phyloP scores from a whole-genome alignment of 225 moss, liverwort and hornwort genomes.

The Pseudisothecium myosuroides region DNA sequence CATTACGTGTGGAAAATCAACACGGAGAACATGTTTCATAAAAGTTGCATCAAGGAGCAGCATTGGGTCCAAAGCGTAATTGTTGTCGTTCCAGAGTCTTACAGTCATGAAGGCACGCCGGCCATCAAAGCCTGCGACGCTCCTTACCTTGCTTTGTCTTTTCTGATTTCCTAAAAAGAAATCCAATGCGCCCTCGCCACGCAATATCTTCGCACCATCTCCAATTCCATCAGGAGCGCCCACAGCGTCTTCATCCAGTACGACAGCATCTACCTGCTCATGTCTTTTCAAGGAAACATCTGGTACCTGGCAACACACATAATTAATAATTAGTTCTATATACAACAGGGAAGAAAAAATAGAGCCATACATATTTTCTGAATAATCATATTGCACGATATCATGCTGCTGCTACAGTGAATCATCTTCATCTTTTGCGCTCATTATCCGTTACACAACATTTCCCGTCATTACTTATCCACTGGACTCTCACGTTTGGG shows the following conservation, averaged over 20 bases:
- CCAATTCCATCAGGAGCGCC: slow-evolving; percentile 50
- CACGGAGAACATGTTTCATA: background rate
- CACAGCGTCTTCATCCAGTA: slow-evolving; percentile 81
- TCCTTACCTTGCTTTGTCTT: slow-evolving; percentile 71
- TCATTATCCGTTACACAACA: background rate
- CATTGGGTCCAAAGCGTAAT: background rate
- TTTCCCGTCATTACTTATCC: background rate
- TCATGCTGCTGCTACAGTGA: background rate
- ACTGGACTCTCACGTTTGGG: background rate
- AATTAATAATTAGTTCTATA: background rate
- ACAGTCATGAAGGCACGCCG: slow-evolving; percentile 26
- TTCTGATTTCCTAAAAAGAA: slow-evolving; percentile 35
- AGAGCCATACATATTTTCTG: background rate
- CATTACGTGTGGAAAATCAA: background rate
- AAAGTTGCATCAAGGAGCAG: background rate
- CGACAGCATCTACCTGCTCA: slow-evolving; percentile 84
- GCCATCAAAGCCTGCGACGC: slow-evolving; percentile 19
- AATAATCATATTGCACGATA: background rate
- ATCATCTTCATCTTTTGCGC: background rate
- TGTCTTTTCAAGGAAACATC: slow-evolving; percentile 25
- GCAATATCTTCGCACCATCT: slow-evolving; percentile 74
- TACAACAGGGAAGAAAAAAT: background rate
- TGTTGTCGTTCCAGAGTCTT: slow-evolving; percentile 3
- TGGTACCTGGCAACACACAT: slow-evolving; percentile 49
- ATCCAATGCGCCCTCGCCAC: slow-evolving; percentile 71